These are phyloP conservation scores for Podospora pseudoanserina DNA, from an alignment of 495 filamentous ascomycete species.

Conservation along the genomic window DNA sequence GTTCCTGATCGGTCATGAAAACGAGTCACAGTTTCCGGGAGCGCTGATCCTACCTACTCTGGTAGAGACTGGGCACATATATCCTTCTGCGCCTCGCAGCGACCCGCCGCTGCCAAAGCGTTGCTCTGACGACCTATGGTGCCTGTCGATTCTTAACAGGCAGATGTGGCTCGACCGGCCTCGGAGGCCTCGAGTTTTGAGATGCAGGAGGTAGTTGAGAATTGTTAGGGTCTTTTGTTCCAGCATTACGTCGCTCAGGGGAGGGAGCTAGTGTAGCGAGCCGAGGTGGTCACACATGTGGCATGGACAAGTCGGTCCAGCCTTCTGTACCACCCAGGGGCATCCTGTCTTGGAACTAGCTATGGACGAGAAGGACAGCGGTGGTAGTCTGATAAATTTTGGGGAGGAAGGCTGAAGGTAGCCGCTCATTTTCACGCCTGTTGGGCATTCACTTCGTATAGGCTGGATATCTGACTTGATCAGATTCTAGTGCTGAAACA, in stretches of 20 bases:
- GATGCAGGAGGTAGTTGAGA: slow-evolving; percentile 12
- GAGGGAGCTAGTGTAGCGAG: background rate
- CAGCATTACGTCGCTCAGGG: background rate
- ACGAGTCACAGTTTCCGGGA: background rate
- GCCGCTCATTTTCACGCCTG: slow-evolving; percentile 14
- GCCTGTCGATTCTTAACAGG: slow-evolving; percentile 9
- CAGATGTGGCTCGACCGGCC: slow-evolving; percentile 12
- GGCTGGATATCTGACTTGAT: background rate
- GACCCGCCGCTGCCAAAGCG: background rate
- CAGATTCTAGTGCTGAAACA: background rate
- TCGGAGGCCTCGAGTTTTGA: slow-evolving; percentile 8
- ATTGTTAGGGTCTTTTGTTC: slow-evolving; percentile 23
- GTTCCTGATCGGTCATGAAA: background rate
- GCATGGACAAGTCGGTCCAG: background rate
- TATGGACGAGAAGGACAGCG: background rate
- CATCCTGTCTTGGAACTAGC: slow-evolving; percentile 6
- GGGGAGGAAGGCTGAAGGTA: background rate
- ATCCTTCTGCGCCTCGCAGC: background rate
- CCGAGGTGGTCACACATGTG: background rate
- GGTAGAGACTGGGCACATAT: background rate
- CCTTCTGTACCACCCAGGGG: background rate
- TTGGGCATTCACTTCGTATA: slow-evolving; percentile 14
- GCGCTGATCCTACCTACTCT: background rate
- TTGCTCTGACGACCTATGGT: slow-evolving; percentile 1
- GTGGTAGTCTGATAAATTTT: background rate